A percentile compares a stretch with the other conserved stretches of the same genome.
phyloP scores from a whole-genome alignment of 805 yeast species.

The Ogataea methanolica region DNA sequence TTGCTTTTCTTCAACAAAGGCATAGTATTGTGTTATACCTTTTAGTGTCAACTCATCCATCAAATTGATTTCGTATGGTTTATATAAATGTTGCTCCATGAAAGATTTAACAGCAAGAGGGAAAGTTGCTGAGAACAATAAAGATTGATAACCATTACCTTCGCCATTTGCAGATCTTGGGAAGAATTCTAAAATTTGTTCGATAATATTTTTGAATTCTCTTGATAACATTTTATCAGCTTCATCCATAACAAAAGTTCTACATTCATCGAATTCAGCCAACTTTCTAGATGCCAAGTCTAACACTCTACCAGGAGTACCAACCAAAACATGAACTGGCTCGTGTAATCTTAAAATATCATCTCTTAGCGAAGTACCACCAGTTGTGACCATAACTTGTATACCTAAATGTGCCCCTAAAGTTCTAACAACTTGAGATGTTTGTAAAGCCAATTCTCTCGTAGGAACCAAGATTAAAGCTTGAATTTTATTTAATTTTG shows the following conservation, averaged over 20 bases:
- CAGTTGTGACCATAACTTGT: conserved; percentile 96
- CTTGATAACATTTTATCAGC: conserved; percentile 95
- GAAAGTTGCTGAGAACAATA: conserved; percentile 93
- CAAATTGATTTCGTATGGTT: conserved; percentile 91
- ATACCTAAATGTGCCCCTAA: conserved; percentile 90
- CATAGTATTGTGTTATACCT: conserved; percentile 96
- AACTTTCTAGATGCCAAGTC: conserved; percentile 87
- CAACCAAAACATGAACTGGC: conserved; percentile 90
- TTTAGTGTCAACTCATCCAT: conserved; percentile 96
- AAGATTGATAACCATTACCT: conserved; percentile 63
- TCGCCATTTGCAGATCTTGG: conserved; percentile 42
- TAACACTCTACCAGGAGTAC: conserved; percentile 96
- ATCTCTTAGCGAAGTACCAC: conserved; percentile 92
- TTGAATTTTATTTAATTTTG: conserved; percentile 80
- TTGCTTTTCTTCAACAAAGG: conserved; percentile 96
- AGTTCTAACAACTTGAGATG: conserved; percentile 95
- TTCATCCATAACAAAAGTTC: conserved; percentile 94
- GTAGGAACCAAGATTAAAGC: conserved; percentile 94
- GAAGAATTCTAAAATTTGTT: conserved; percentile 77
- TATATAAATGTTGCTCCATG: conserved; percentile 83
- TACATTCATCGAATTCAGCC: conserved; percentile 83
- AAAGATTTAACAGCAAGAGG: conserved; percentile 90
- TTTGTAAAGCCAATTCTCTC: conserved; percentile 95
- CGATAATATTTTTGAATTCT: conserved; percentile 84
- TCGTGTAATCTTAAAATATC: conserved; percentile 91